These are phyloP conservation scores for Hamamelis virginiana DNA, from an alignment of 164 flowering plant genomes.

Conservation along the genomic window DNA sequence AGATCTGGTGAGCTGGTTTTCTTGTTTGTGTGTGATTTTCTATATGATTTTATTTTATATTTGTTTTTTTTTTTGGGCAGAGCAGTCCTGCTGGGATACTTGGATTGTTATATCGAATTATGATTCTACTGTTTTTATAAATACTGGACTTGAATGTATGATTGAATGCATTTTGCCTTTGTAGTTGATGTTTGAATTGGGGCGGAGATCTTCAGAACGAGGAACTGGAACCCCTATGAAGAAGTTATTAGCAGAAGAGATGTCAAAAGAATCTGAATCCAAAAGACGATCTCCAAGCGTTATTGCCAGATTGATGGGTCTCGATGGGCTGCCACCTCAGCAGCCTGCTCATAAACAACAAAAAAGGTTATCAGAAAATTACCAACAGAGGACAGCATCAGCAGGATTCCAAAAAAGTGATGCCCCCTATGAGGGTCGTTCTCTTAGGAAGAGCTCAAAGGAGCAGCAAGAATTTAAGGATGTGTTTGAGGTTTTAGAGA, in stretches of 20 bases:
- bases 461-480: constrained; percentile 77
- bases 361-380: constrained; percentile 28
- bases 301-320: constrained; percentile 90
- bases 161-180: constrained; percentile 4
- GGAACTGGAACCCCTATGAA: constrained; percentile 50
- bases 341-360: constrained; percentile 44
- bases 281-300: constrained; percentile 67
- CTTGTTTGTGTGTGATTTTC: not conserved
- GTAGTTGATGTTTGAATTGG: constrained; percentile 36
- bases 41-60: not conserved
- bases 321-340: constrained; percentile 70
- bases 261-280: constrained; percentile 57
- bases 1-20: constrained; percentile 36
- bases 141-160: not conserved
- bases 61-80: not conserved
- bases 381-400: constrained; percentile 22
- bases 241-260: constrained; percentile 66
- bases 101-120: not conserved
- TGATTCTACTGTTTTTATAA: not conserved
- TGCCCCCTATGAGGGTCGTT: constrained; percentile 26
- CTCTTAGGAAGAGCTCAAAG: constrained; percentile 37
- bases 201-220: constrained; percentile 25
- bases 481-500: constrained; percentile 73
- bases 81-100: not conserved
- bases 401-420: constrained; percentile 24